Conservation (phyloP, 140 eudicot genomes). For the Ambrosia hybrid region DNA sequence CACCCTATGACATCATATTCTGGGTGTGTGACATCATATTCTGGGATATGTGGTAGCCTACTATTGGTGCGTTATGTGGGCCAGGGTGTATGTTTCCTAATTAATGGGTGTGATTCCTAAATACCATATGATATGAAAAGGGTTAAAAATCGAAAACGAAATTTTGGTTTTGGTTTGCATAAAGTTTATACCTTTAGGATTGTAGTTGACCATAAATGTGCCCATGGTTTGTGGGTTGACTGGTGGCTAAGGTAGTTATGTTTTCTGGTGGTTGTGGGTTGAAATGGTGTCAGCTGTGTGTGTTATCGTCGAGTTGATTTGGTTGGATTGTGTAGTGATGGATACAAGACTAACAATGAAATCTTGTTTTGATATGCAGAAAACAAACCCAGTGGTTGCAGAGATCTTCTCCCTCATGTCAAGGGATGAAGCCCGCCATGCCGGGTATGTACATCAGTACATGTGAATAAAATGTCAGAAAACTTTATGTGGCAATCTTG, state of each 20-base stretch:
- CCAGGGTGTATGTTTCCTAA: no score
- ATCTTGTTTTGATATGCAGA: conserved; percentile 51
- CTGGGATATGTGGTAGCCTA: no score
- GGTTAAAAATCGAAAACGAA: no score
- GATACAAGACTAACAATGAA: conserved; percentile 2
- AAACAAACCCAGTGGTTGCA: conserved; percentile 98
- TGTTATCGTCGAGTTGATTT: no score
- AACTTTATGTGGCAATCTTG: background rate
- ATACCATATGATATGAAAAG: no score
- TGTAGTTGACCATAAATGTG: background rate
- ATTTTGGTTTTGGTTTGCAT: background rate
- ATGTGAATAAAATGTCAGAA: background rate
- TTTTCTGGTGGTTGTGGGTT: conserved; percentile 4
- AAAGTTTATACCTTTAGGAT: background rate
- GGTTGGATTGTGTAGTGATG: background rate
- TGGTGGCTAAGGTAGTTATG: background rate
- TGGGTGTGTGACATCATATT: no score
- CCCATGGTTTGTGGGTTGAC: background rate
- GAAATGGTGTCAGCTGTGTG: background rate
- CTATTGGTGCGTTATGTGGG: no score
- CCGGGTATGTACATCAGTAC: conserved; percentile 58
- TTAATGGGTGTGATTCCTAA: no score
- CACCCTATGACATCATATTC: no score
- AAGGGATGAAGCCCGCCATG: conserved; percentile 99
- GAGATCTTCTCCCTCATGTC: conserved; percentile 99